Evolutionary conservation across 2,329 filamentous ascomycete species (phyloP).

Genomic region (Chrysosporium queenslandicum): DNA sequence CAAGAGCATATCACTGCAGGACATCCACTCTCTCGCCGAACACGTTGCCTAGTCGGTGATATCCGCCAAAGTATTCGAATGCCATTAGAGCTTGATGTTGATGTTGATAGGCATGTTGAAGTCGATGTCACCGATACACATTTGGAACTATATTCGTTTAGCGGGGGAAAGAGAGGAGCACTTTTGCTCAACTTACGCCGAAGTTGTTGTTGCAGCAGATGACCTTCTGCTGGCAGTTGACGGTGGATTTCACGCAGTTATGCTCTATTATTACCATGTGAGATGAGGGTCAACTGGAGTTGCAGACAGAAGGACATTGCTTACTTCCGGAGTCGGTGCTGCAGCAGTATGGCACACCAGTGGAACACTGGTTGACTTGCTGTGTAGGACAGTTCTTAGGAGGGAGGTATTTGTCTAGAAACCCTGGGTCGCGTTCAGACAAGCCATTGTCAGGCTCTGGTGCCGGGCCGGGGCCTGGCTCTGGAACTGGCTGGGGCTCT

Average conservation of each 20-base stretch:
- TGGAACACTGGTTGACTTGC: constrained; percentile 14
- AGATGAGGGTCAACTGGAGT: no score
- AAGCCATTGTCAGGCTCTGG: constrained; percentile 4
- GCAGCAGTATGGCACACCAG: constrained; percentile 13
- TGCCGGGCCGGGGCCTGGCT: constrained; percentile 2
- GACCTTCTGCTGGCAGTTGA: constrained; percentile 14
- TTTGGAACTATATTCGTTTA: constrained; percentile 13
- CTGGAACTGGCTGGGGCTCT: background rate
- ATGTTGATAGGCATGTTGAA: constrained; percentile 19
- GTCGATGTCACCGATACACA: constrained; percentile 17
- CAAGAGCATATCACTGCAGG: background rate
- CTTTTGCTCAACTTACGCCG: constrained; percentile 8
- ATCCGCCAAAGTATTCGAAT: background rate
- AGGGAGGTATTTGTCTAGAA: background rate
- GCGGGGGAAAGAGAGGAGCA: background rate
- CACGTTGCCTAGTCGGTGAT: background rate
- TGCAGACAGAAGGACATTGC: background rate
- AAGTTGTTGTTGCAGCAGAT: constrained; percentile 17
- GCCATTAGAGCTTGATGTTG: constrained; percentile 12
- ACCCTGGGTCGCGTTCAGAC: background rate
- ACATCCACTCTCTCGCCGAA: background rate
- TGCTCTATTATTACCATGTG: constrained; percentile 3
- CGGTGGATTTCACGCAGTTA: constrained; percentile 12
- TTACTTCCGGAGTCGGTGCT: constrained; percentile 14
- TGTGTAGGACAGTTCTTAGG: constrained; percentile 7